phyloP scores from a whole-genome alignment of 257 asterid species.

The Nicotiana paniculata region DNA sequence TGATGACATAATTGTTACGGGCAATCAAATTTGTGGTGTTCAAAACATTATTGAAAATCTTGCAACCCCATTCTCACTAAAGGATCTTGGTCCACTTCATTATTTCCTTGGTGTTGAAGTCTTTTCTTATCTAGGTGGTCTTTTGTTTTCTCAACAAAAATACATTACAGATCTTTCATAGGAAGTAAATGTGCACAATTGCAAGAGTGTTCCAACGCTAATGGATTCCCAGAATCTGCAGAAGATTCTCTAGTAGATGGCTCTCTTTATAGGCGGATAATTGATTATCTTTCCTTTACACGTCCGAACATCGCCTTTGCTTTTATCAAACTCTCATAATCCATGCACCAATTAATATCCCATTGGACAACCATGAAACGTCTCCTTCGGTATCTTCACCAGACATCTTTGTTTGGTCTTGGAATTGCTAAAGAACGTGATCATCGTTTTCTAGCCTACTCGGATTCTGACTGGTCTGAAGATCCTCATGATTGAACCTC shows the following conservation, averaged over 20 bases:
- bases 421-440: background rate
- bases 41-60: no score
- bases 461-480: background rate
- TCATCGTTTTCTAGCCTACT: background rate
- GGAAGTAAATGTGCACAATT: no score
- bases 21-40: no score
- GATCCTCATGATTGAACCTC: background rate
- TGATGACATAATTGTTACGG: no score
- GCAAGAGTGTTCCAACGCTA: background rate
- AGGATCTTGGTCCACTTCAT: no score
- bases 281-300: background rate
- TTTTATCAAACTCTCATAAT: no score
- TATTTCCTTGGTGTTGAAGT: no score
- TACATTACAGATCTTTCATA: no score
- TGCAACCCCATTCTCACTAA: no score
- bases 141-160: no score
- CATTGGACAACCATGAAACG: background rate
- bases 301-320: background rate
- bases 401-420: background rate
- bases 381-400: background rate
- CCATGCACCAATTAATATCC: background rate
- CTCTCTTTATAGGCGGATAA: background rate
- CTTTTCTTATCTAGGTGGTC: no score
- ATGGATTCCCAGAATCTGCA: background rate
- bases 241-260: background rate